A percentile compares a stretch with the other conserved stretches of the same genome.
These are phyloP conservation scores for Aspergillus clavatus DNA, from an alignment of 2,329 filamentous ascomycete species.

Conservation along the genomic window DNA sequence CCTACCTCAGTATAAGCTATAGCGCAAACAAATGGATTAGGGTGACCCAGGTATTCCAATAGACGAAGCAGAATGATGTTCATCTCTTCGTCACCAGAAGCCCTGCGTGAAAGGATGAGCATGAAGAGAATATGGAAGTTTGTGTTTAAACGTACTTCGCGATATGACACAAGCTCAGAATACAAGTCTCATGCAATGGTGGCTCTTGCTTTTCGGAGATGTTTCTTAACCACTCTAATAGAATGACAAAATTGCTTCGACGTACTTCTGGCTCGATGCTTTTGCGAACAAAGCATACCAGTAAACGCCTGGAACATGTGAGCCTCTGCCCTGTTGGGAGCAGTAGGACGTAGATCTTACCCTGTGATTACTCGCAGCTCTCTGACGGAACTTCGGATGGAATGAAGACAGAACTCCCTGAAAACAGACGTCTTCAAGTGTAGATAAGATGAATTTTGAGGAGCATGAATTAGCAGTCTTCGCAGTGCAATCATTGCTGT, in stretches of 20 bases:
- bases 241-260: conserved; percentile 62
- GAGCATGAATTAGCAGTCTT: conserved; percentile 64
- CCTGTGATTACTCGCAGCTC: conserved; percentile 80
- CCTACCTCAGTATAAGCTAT: conserved; percentile 76
- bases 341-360: conserved; percentile 29
- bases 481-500: conserved; percentile 67
- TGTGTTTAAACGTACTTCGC: conserved; percentile 60
- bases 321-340: conserved; percentile 6
- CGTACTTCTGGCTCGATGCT: conserved; percentile 46
- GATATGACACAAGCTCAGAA: conserved; percentile 80
- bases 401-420: conserved; percentile 77
- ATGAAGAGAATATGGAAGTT: too few relatives aligned
- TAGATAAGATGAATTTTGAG: conserved; percentile 51
- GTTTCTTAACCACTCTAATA: conserved; percentile 65
- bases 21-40: conserved; percentile 71
- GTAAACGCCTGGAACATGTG: conserved; percentile 48
- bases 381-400: conserved; percentile 74
- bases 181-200: conserved; percentile 73
- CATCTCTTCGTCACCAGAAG: conserved; percentile 74
- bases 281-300: conserved; percentile 61
- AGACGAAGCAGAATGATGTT: conserved; percentile 80
- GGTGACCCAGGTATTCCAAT: conserved; percentile 79
- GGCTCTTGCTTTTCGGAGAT: conserved; percentile 65
- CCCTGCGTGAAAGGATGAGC: conserved; percentile 40
- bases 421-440: conserved; percentile 63